A percentile compares a stretch with the other conserved stretches of the same genome.
phyloP scores from a whole-genome alignment of 345 rosid species.

The Ailanthus altissimus region DNA sequence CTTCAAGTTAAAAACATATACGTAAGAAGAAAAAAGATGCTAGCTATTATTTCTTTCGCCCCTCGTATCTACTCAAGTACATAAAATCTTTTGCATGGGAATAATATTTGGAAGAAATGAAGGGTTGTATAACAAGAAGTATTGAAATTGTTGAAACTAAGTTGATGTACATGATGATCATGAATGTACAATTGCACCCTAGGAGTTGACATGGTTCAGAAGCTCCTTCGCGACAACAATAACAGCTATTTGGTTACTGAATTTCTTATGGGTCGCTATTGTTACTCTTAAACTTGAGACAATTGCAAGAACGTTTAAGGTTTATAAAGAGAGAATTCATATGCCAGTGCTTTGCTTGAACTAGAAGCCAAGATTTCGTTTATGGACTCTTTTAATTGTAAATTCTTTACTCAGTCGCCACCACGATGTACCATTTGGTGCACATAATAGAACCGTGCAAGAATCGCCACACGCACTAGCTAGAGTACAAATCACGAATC shows the following conservation, averaged over 20 bases:
- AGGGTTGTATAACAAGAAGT: background rate
- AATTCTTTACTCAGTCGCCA: constrained; percentile 39
- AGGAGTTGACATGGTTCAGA: constrained; percentile 29
- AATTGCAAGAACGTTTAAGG: background rate
- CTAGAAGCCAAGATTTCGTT: constrained; percentile 14
- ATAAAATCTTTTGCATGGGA: too few species aligned
- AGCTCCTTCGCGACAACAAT: background rate
- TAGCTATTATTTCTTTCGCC: too few species aligned
- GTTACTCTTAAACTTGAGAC: background rate
- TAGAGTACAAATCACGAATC: background rate
- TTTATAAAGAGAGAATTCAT: background rate
- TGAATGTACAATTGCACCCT: constrained; percentile 31
- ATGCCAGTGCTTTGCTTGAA: constrained; percentile 18
- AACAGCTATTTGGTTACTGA: background rate
- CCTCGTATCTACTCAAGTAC: too few species aligned
- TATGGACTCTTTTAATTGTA: background rate
- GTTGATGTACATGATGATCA: constrained; percentile 37
- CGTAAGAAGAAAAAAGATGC: too few species aligned
- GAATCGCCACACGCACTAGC: constrained; percentile 2
- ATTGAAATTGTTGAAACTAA: background rate
- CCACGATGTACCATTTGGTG: background rate
- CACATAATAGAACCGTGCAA: constrained; percentile 12
- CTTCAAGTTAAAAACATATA: background rate
- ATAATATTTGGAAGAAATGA: too few species aligned
- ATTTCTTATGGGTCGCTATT: too few species aligned